phyloP scores from a whole-genome alignment of 768 basidiomycete species.

The Jaapia argillacea region DNA sequence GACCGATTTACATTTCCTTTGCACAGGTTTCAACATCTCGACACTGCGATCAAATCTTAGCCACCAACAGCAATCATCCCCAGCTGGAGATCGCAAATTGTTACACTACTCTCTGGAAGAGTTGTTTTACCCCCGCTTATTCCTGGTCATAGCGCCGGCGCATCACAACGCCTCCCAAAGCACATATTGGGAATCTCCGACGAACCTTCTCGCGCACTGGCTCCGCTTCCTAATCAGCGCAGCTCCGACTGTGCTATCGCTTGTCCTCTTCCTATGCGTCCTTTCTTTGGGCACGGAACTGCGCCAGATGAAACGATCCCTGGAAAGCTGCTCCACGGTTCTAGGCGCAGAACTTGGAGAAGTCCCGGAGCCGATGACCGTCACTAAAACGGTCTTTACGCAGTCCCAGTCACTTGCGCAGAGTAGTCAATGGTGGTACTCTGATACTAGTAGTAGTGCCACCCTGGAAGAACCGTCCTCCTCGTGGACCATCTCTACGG shows the following conservation, averaged over 20 bases:
- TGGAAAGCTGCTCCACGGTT: conserved; percentile 17
- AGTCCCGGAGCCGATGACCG: conserved; percentile 22
- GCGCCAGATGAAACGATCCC: conserved; percentile 15
- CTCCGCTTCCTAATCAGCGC: conserved; percentile 10
- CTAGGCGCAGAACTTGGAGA: conserved; percentile 14
- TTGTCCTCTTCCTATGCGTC: conserved; percentile 17
- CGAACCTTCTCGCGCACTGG: conserved; percentile 8
- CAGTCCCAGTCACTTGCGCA: background rate
- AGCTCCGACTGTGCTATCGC: conserved; percentile 18
- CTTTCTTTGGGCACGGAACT: conserved; percentile 18
- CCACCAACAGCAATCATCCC: conserved; percentile 29
- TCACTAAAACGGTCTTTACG: conserved; percentile 27
- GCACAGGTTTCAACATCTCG: conserved; percentile 30
- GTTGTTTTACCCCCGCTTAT: conserved; percentile 48
- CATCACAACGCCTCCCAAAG: background rate
- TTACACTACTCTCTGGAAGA: conserved; percentile 47
- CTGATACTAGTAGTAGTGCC: no score
- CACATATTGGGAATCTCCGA: conserved; percentile 1
- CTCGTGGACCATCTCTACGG: background rate
- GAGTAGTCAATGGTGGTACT: no score
- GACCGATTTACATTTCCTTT: conserved; percentile 4
- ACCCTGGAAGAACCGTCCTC: no score
- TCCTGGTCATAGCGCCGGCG: conserved; percentile 15
- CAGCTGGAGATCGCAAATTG: conserved; percentile 31
- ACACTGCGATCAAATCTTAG: conserved; percentile 46